These are phyloP conservation scores for Epichloe hybrida DNA, from an alignment of 2,329 filamentous ascomycete species.

Conservation along the genomic window DNA sequence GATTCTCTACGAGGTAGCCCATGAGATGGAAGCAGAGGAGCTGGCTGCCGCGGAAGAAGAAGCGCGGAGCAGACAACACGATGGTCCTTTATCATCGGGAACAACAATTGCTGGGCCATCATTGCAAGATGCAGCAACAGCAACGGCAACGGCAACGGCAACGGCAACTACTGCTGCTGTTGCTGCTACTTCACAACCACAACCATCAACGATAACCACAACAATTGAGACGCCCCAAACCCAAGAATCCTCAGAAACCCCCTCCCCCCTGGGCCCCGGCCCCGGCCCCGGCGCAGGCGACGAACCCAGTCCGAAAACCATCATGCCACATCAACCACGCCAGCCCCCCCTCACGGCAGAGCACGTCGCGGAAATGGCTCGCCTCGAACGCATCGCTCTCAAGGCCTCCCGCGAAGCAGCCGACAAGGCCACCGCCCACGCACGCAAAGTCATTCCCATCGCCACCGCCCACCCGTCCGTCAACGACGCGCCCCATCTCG, in stretches of 20 bases:
- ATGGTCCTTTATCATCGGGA: background rate
- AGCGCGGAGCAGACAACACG: conserved; percentile 4
- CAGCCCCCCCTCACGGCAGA: conserved; percentile 31
- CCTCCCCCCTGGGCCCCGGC: too few relatives aligned
- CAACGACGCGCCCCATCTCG: conserved; percentile 44
- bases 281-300: conserved; percentile 2
- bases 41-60: conserved; percentile 28
- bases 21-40: conserved; percentile 54
- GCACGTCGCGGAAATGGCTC: conserved; percentile 46
- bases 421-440: conserved; percentile 42
- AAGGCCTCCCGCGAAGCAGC: conserved; percentile 41
- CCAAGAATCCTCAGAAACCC: conserved; percentile 11
- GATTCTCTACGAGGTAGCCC: conserved; percentile 68
- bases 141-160: background rate
- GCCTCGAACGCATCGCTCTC: conserved; percentile 43
- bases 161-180: too few relatives aligned
- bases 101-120: background rate
- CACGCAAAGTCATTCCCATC: conserved; percentile 34
- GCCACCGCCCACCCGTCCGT: conserved; percentile 40
- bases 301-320: conserved; percentile 1
- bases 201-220: background rate
- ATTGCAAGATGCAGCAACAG: background rate
- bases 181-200: background rate
- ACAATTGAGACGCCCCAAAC: background rate
- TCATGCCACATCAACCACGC: background rate